Base-by-base conservation (phyloP, 371 early-diverging fungal genomes). In the Fennellomyces sp. region DNA sequence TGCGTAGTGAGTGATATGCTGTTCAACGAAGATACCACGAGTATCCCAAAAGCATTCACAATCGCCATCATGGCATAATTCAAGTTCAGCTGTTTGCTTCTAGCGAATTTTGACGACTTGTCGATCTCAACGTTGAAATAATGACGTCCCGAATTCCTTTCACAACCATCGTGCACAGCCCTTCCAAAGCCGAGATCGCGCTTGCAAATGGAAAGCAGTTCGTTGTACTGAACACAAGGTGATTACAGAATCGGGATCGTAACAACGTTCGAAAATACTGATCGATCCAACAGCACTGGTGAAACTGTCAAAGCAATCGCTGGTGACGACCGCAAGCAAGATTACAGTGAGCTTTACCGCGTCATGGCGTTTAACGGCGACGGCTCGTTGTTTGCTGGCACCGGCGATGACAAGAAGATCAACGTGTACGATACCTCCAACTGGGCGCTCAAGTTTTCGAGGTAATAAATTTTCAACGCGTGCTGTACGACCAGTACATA, bases 391-490 rank as follows among this genome's bases (percentile, higher is more conserved):
- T 57, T 93, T 52, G 90, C 87, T 8, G 76, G 83, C 5, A 83
- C 83, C 51, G 88, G 88, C n/a, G 86, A 86, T 38, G 88, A 92
- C 65, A 94, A 94, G 72, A 59, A 75, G 39, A 66, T 93, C 36
- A 70, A 76, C 45, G 77, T 91, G 33, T 93, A 90, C 85, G 72
- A 85, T 58, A 84, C 86, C n/a, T 76, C 62, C 3, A 64, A 67
- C 36, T 92, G 92, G 92, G 59, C 72, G 35, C 60, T 78, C 26
- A 69, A 78, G 17, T 71, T 64, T 45, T 66, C 84, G 28, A 79
- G 85, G 83, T 81, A 76, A 54, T 41, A 42, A 42, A 23, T 2
- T 19, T 2, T 36, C 23, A 19, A 12, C 4, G 21, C 26, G 12
- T 31, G 35, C 31, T 13, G 33, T 54, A 17, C 33, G 36, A 17